phyloP scores from a whole-genome alignment of 306 rosid species.

The Senna tora region DNA sequence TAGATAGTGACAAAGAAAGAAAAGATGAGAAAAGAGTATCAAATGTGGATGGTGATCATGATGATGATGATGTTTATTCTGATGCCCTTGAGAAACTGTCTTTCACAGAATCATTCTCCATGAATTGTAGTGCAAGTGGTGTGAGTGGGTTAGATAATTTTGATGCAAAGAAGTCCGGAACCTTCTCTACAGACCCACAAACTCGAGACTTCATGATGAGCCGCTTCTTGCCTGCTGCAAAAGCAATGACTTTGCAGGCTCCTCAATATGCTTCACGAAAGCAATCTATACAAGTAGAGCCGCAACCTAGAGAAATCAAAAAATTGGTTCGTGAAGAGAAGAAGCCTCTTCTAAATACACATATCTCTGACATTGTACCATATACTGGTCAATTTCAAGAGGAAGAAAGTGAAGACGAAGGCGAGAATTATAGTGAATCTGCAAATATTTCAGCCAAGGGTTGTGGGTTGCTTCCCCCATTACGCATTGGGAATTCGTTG shows the following conservation, averaged over 20 bases:
- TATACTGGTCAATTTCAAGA: constrained; percentile 45
- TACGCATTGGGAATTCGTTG: constrained; percentile 62
- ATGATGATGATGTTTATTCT: constrained; percentile 60
- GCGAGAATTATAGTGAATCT: constrained; percentile 46
- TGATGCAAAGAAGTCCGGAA: constrained; percentile 47
- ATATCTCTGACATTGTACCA: constrained; percentile 50
- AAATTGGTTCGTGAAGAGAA: constrained; percentile 53
- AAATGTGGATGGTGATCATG: constrained; percentile 44
- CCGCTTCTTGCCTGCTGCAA: constrained; percentile 88
- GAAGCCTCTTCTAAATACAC: constrained; percentile 42
- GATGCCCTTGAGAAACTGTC: constrained; percentile 75
- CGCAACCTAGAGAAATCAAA: constrained; percentile 58
- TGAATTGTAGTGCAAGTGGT: constrained; percentile 73
- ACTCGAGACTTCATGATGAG: constrained; percentile 88
- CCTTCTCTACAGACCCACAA: constrained; percentile 64
- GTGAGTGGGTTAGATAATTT: constrained; percentile 61
- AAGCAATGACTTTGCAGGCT: constrained; percentile 83
- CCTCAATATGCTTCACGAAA: constrained; percentile 52
- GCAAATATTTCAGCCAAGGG: constrained; percentile 62
- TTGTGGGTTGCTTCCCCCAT: constrained; percentile 71
- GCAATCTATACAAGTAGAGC: constrained; percentile 36
- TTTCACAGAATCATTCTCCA: constrained; percentile 61
- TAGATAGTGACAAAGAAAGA: constrained; percentile 38
- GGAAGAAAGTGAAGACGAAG: constrained; percentile 69
- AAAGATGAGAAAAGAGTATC: constrained; percentile 42